These are phyloP conservation scores for Mycena rebaudengoi DNA, from an alignment of 768 basidiomycete species.

Conservation along the genomic window DNA sequence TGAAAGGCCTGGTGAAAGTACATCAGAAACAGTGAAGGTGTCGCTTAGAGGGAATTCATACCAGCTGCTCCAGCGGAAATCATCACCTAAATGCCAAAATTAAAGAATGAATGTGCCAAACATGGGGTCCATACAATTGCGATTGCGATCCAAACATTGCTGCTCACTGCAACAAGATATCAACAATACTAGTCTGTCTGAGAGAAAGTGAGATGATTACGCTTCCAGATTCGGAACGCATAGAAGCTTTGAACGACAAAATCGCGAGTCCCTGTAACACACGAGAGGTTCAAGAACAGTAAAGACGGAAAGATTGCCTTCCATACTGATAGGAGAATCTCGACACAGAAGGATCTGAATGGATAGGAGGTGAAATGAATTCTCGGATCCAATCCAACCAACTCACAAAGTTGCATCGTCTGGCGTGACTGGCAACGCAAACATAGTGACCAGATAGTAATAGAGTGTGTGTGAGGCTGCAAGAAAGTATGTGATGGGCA, in stretches of 20 bases:
- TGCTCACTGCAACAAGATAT: constrained; percentile 15
- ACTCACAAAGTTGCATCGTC: constrained; percentile 30
- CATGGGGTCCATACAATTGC: constrained; percentile 17
- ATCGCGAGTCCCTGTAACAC: too few species aligned
- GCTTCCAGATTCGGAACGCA: constrained; percentile 28
- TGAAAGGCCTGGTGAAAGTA: too few species aligned
- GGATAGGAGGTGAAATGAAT: neutral
- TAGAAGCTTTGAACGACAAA: too few species aligned
- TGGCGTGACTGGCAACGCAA: constrained; percentile 32
- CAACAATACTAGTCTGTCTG: neutral
- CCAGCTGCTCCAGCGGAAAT: constrained; percentile 25
- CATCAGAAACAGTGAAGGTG: too few species aligned
- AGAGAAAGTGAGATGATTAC: neutral
- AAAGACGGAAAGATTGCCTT: constrained; percentile 25
- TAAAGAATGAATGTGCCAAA: neutral
- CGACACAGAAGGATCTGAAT: constrained; percentile 27
- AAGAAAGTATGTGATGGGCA: neutral
- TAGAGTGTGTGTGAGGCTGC: constrained; percentile 31
- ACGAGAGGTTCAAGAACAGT: constrained; percentile 35
- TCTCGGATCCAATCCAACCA: neutral
- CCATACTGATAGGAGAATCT: constrained; percentile 28
- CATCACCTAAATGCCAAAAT: neutral
- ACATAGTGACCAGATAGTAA: constrained; percentile 33
- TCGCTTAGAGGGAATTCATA: too few species aligned
- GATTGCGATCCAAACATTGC: constrained; percentile 17